Percentiles rank a stretch among this genome's conserved stretches.
phyloP scores from a whole-genome alignment of 441 rosid species.

The Arabidopsis lyrata region DNA sequence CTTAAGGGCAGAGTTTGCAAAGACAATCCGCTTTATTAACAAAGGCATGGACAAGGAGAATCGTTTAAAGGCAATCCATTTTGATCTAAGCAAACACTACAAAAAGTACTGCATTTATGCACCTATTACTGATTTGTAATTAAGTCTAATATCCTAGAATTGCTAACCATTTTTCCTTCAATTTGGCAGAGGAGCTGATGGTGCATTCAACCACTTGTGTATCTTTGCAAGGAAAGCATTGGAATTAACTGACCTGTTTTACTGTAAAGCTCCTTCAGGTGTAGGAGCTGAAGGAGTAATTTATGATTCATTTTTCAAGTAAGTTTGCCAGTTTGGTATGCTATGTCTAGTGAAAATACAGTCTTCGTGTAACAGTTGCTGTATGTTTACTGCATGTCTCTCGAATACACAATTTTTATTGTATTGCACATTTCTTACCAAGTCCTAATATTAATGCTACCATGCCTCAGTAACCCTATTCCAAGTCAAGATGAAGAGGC shows the following conservation, averaged over 20 bases:
- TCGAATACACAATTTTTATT: not conserved
- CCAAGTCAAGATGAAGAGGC: conserved; percentile 39
- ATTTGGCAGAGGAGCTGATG: conserved; percentile 55
- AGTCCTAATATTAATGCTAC: conserved; percentile 38
- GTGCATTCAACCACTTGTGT: conserved; percentile 58
- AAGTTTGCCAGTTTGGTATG: conserved; percentile 68
- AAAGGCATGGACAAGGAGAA: conserved; percentile 49
- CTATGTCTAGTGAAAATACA: conserved; percentile 28
- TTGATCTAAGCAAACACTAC: conserved; percentile 68
- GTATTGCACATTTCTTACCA: conserved; percentile 33
- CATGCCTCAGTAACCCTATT: conserved; percentile 39
- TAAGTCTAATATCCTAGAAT: conserved; percentile 20
- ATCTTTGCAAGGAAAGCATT: conserved; percentile 61
- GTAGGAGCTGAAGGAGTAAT: conserved; percentile 51
- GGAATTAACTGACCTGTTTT: conserved; percentile 61
- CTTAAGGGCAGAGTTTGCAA: conserved; percentile 65
- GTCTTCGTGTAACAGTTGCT: conserved; percentile 31
- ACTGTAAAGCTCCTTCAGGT: conserved; percentile 52
- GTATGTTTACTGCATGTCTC: not conserved
- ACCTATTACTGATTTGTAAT: conserved; percentile 20
- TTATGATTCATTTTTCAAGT: conserved; percentile 59
- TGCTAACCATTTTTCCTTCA: not conserved
- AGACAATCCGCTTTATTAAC: conserved; percentile 65
- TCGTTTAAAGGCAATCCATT: conserved; percentile 65
- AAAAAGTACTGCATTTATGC: conserved; percentile 54